phyloP scores from a whole-genome alignment of 352 stramenopile genomes.

The Thraustotheca clavata region DNA sequence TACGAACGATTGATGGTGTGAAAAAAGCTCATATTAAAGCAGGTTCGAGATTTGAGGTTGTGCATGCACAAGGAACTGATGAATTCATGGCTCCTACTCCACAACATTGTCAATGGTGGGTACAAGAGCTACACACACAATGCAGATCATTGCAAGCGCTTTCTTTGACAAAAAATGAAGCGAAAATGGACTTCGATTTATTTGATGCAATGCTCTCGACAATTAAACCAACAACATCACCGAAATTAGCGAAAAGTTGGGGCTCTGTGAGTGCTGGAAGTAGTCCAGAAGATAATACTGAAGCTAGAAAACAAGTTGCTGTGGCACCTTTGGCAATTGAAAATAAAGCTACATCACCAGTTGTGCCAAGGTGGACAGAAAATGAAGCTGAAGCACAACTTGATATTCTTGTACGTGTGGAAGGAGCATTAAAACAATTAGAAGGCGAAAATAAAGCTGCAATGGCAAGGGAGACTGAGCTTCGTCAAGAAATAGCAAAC shows the following conservation, averaged over 20 bases:
- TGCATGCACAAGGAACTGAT: constrained; percentile 6
- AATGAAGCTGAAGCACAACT: constrained; percentile 26
- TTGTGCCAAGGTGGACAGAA: background rate
- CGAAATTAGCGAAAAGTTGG: background rate
- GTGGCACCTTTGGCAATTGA: too few species aligned
- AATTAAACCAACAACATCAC: background rate
- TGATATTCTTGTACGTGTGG: constrained; percentile 60
- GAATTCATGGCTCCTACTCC: constrained; percentile 67
- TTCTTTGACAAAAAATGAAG: background rate
- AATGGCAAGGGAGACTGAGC: constrained; percentile 38
- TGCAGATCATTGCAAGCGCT: background rate
- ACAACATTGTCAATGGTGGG: constrained; percentile 53
- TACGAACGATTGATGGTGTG: constrained; percentile 30
- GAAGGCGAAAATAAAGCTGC: constrained; percentile 53
- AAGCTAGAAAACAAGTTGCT: background rate
- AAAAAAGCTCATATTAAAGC: constrained; percentile 52
- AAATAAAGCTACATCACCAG: background rate
- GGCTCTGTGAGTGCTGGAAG: background rate
- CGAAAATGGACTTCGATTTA: background rate
- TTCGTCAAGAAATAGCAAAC: constrained; percentile 45
- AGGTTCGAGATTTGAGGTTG: constrained; percentile 44
- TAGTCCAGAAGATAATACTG: background rate
- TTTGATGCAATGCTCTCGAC: background rate
- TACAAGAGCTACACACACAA: constrained; percentile 32
- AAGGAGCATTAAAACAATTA: constrained; percentile 54